These are phyloP conservation scores for Fonsecaea monophora DNA, from an alignment of 2,329 filamentous ascomycete genomes.

Conservation along the genomic window DNA sequence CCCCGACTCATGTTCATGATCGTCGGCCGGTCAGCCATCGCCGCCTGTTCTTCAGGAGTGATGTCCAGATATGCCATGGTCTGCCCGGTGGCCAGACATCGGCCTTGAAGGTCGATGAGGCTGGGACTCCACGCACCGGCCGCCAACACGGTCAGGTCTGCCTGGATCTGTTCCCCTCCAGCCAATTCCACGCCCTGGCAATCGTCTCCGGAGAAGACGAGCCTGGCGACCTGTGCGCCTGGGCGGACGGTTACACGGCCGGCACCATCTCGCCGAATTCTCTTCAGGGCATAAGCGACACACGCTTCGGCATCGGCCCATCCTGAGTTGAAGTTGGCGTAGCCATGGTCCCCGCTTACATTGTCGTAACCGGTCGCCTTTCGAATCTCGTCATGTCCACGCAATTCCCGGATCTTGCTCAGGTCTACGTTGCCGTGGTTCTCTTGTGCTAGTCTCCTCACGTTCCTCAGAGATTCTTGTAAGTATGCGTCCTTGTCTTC, in stretches of 20 bases:
- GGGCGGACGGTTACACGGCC: slow-evolving; percentile 46
- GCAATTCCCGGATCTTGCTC: slow-evolving; percentile 47
- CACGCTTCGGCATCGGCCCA: slow-evolving; percentile 54
- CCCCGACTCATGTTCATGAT: slow-evolving; percentile 57
- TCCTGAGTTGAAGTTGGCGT: slow-evolving; percentile 56
- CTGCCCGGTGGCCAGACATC: slow-evolving; percentile 82
- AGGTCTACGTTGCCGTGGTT: slow-evolving; percentile 46
- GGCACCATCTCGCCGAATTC: slow-evolving; percentile 42
- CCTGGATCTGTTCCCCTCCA: slow-evolving; percentile 31
- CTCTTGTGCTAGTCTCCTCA: slow-evolving; percentile 40
- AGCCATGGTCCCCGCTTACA: slow-evolving; percentile 45
- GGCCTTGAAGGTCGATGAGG: slow-evolving; percentile 77
- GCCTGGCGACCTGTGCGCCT: slow-evolving; percentile 46
- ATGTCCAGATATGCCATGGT: slow-evolving; percentile 78
- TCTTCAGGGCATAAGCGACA: slow-evolving; percentile 49
- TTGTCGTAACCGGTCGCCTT: slow-evolving; percentile 33
- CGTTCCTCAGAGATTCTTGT: slow-evolving; percentile 30
- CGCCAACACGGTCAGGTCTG: slow-evolving; percentile 65
- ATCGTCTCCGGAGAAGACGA: slow-evolving; percentile 42
- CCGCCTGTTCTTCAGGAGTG: slow-evolving; percentile 71
- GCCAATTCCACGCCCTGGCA: slow-evolving; percentile 34
- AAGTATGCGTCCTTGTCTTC: slow-evolving; percentile 32
- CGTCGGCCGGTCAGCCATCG: slow-evolving; percentile 71
- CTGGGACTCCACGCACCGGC: slow-evolving; percentile 85
- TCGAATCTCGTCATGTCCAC: slow-evolving; percentile 30